Evolutionary conservation across 495 filamentous ascomycete genomes (phyloP).

Genomic region (Penicillium silybi): DNA sequence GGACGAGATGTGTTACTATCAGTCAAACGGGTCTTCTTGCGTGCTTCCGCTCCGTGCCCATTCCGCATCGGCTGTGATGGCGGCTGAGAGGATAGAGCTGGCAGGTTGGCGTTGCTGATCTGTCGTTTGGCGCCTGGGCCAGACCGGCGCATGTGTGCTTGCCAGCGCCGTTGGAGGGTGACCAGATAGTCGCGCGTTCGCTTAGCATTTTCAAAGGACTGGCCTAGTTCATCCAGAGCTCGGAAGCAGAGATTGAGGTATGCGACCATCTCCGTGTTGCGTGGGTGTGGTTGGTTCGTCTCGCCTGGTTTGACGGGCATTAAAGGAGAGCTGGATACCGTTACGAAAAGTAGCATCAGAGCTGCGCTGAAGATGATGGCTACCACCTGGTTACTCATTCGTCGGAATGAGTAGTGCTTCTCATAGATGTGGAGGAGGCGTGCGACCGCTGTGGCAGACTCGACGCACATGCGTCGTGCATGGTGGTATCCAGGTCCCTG

Average conservation of each 20-base stretch:
- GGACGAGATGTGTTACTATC: constrained; percentile 1
- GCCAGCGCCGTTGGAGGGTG: constrained; percentile 44
- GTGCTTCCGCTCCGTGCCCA: neutral
- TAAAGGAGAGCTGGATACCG: constrained; percentile 35
- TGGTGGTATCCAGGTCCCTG: constrained; percentile 45
- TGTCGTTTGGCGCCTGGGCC: constrained; percentile 35
- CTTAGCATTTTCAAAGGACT: constrained; percentile 47
- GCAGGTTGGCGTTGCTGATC: constrained; percentile 23
- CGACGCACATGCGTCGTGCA: constrained; percentile 45
- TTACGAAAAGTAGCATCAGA: constrained; percentile 45
- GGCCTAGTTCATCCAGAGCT: constrained; percentile 43
- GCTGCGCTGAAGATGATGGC: constrained; percentile 50
- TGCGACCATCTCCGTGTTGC: constrained; percentile 41
- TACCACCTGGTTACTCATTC: constrained; percentile 50
- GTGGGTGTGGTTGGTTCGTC: constrained; percentile 15
- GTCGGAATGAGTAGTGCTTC: constrained; percentile 46
- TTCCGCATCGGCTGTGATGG: neutral
- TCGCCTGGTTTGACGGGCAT: constrained; percentile 22
- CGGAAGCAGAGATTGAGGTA: constrained; percentile 48
- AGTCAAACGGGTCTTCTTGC: constrained; percentile 30
- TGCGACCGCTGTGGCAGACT: constrained; percentile 44
- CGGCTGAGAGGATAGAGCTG: neutral
- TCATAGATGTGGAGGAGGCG: constrained; percentile 46
- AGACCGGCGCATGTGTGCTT: constrained; percentile 42
- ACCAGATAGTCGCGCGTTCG: constrained; percentile 44